Base-by-base conservation (phyloP, 352 stramenopile species). In the Blastocystis sp. region DNA sequence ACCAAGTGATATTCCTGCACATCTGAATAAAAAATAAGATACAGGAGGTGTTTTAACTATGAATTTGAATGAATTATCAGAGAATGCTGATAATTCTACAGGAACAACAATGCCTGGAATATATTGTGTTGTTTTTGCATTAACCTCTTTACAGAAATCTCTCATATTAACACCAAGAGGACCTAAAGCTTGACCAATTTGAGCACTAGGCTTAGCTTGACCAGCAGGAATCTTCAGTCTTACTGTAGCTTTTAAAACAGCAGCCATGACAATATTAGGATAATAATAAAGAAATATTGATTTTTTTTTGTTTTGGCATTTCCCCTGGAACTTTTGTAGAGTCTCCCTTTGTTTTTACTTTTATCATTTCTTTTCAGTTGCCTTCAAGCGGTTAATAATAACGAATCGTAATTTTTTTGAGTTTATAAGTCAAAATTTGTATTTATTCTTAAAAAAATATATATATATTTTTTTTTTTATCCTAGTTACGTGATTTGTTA, bases 111-210 rank as follows among this genome's bases (percentile, higher is more conserved):
- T 87, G 56, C 89, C 84, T 21, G 86, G 80, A 52, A 80, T 74
- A 40, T 91, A 77, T 37, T 83, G 77, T 71, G 76, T 75, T 31
- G 87, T 94, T 58, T 77, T 76, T 16, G 93, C 87, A 70, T 96
- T 96, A 69, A 96, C 95, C 48, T 87, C 80, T 74, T 94, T 94
- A 78, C 86, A 95, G 74, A 97, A 97, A 70, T 96, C 84, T 71
- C 93, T 92, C 89, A 97, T 97, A 75, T 97, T 97, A 31, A 97
- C 83, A 58, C 88, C 89, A 2, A 95, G 74, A 31, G 88, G 89
- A 75, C 89, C 89, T 10, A 95, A 72, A 33, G 79, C 78, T 58
- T 65, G 55, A 59, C 79, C 79, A 69, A 87, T 87, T 39, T 78
- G 78, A 3, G 79, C 78, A 55, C 77, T 84, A 42, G 79, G 79